These are phyloP conservation scores for Penicillium fimorum DNA, from an alignment of 495 filamentous ascomycete species.

Conservation along the genomic window DNA sequence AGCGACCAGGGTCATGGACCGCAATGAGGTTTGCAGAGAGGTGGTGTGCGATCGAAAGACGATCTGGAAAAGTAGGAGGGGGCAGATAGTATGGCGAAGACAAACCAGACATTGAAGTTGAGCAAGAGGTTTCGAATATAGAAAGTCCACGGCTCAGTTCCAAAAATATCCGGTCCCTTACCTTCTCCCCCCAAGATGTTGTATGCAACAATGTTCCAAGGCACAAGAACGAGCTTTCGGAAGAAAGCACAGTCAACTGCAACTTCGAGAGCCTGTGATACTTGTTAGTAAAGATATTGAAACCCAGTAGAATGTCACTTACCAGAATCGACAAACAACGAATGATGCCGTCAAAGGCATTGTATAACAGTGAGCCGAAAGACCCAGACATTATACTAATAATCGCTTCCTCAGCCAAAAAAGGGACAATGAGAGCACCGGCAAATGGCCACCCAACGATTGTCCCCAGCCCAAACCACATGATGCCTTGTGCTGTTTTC, in stretches of 20 bases:
- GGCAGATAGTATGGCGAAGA: conserved; percentile 76
- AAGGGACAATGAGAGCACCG: conserved; percentile 76
- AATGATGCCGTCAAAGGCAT: conserved; percentile 64
- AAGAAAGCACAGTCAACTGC: conserved; percentile 79
- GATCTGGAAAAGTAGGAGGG: conserved; percentile 54
- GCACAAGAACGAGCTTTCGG: conserved; percentile 69
- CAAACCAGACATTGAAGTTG: conserved; percentile 95
- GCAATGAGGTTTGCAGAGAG: conserved; percentile 51
- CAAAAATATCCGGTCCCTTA: conserved; percentile 88
- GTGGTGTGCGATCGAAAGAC: conserved; percentile 39
- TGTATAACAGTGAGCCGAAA: conserved; percentile 51
- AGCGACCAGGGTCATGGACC: conserved; percentile 70
- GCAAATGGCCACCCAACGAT: conserved; percentile 96
- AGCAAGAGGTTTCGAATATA: conserved; percentile 88
- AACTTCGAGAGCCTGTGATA: conserved; percentile 53
- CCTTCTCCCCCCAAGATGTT: conserved; percentile 81
- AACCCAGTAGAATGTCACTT: conserved; percentile 34
- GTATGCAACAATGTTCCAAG: conserved; percentile 92
- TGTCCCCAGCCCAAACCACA: conserved; percentile 89
- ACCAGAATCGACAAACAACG: conserved; percentile 68
- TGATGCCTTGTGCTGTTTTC: conserved; percentile 76
- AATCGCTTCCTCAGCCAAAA: conserved; percentile 71
- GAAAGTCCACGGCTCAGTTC: conserved; percentile 95
- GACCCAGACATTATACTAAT: conserved; percentile 60
- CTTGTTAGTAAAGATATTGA: conserved; percentile 24